Conservation (phyloP, 2,329 filamentous ascomycete genomes). For the Setomelanomma holmii region DNA sequence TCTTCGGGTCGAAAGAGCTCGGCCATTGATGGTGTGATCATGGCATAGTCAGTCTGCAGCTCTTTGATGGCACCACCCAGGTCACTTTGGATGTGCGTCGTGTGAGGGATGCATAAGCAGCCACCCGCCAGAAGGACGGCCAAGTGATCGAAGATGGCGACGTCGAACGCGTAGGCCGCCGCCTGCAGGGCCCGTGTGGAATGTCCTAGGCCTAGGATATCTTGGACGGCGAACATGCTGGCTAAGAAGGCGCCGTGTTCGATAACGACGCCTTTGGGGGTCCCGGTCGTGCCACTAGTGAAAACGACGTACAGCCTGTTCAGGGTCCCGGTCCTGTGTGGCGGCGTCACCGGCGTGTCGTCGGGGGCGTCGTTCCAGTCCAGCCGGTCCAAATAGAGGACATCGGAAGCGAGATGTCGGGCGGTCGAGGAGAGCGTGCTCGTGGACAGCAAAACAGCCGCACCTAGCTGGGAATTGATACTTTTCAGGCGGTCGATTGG, state of each 20-base stretch:
- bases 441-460: not conserved
- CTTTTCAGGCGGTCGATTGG: not conserved
- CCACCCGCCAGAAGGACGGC: not conserved
- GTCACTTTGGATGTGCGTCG: no score
- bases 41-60: no score
- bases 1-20: no score
- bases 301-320: conserved; percentile 60
- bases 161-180: not conserved
- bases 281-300: conserved; percentile 80
- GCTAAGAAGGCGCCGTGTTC: not conserved
- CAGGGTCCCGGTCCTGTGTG: no score
- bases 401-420: not conserved
- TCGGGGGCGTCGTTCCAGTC: not conserved
- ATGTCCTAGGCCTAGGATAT: not conserved
- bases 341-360: not conserved
- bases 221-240: not conserved
- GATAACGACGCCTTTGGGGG: conserved; percentile 70
- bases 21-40: no score
- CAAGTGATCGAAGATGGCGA: not conserved
- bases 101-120: not conserved
- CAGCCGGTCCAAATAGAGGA: not conserved
- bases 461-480: not conserved
- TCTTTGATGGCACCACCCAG: no score
- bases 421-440: not conserved
- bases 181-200: not conserved